These are phyloP conservation scores for Ophiostoma piceae DNA, from an alignment of 2,329 filamentous ascomycete species.

Conservation along the genomic window DNA sequence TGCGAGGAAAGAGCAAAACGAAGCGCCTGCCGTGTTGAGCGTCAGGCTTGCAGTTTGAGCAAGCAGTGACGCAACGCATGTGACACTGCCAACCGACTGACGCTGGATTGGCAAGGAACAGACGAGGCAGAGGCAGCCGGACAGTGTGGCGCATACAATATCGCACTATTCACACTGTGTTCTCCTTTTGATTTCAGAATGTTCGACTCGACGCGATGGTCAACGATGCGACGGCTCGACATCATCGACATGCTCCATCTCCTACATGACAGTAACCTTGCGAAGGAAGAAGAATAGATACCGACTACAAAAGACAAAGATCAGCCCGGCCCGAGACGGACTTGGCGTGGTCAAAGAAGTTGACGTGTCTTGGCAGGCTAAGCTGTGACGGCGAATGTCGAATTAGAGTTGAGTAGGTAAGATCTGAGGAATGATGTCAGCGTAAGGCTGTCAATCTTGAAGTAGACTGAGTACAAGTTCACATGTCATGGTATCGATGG, in stretches of 20 bases:
- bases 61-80: slow-evolving; percentile 2
- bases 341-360: neutral
- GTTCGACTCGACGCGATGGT: neutral
- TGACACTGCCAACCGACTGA: neutral
- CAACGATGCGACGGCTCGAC: too few relatives aligned
- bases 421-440: neutral
- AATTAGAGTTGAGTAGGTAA: neutral
- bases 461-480: too few relatives aligned
- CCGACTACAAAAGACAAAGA: neutral
- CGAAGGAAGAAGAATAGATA: neutral
- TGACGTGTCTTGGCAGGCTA: slow-evolving; percentile 7
- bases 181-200: too few relatives aligned
- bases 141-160: slow-evolving; percentile 19
- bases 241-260: too few relatives aligned
- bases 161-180: neutral
- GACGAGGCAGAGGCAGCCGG: neutral
- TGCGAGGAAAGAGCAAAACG: neutral
- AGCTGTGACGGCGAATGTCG: neutral
- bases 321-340: neutral
- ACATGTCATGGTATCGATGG: too few relatives aligned
- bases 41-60: too few relatives aligned
- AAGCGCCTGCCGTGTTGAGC: neutral
- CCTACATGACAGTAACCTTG: too few relatives aligned
- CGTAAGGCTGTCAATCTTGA: neutral
- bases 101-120: neutral